Evolutionary conservation across 2,329 filamentous ascomycete genomes (phyloP).

Genomic region (Cordyceps cicadae): DNA sequence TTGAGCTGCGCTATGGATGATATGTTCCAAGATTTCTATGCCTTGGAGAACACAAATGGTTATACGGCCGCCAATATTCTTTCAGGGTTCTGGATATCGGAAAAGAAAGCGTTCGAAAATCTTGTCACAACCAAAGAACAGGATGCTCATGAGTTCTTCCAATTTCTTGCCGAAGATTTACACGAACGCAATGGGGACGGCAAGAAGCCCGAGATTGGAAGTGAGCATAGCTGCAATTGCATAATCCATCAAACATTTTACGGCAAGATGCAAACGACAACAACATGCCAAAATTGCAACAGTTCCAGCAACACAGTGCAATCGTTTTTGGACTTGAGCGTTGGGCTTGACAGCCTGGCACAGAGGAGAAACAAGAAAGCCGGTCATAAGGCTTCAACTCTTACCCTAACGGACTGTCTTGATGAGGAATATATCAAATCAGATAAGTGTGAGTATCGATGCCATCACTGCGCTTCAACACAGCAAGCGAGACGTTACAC

Average conservation of each 20-base stretch:
- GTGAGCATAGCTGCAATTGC: constrained; percentile 67
- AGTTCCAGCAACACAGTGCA: constrained; percentile 77
- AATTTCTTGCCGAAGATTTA: constrained; percentile 86
- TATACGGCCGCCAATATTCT: constrained; percentile 87
- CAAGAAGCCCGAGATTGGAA: constrained; percentile 51
- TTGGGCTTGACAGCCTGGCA: constrained; percentile 69
- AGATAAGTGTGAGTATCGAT: constrained; percentile 86
- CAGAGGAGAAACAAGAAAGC: constrained; percentile 56
- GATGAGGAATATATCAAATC: constrained; percentile 78
- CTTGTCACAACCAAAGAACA: constrained; percentile 89
- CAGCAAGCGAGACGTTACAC: constrained; percentile 79
- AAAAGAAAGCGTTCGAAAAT: constrained; percentile 62
- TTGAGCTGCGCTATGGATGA: constrained; percentile 65
- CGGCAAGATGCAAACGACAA: constrained; percentile 81
- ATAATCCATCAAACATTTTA: constrained; percentile 93
- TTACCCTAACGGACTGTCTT: constrained; percentile 63
- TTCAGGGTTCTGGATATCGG: constrained; percentile 81
- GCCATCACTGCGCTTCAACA: constrained; percentile 66
- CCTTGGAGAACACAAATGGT: constrained; percentile 70
- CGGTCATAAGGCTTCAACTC: constrained; percentile 34
- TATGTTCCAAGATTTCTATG: constrained; percentile 65
- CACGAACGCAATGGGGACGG: constrained; percentile 73
- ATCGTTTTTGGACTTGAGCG: constrained; percentile 81
- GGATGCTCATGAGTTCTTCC: constrained; percentile 95
- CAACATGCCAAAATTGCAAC: constrained; percentile 81